Evolutionary conservation across 495 filamentous ascomycete genomes (phyloP), one percentile per base, ranked within the genome.

Genomic region (Aspergillus ostianus): DNA sequence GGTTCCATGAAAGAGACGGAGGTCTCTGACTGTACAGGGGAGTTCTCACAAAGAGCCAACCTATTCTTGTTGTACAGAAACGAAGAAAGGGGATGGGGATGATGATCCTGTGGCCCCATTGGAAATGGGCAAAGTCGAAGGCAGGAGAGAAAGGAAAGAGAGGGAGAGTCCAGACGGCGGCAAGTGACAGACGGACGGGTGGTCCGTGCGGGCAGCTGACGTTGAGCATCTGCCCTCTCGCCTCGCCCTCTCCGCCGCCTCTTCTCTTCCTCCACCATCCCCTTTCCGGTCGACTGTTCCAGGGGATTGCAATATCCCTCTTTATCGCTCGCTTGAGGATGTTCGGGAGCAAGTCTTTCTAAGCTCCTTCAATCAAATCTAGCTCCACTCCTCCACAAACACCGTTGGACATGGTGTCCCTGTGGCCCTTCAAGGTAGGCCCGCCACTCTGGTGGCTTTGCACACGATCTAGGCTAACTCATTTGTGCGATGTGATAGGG

Each of bases 381-480:
- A 48, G 41, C 17, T 72, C 77, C 54, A 80, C 85, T 18, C 27
- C 17, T 21, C 10, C 29, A 54, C 23, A 27, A 29, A 56, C 53
- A 61, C 26, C 51, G 18, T 12, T 53, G 59, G 89, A 64, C 52
- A 94, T 93, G 91, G 88, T 93, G 62, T 90, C 85, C 29, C 81
- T 94, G 51, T 95, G 91, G 91, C 91, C 85, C 61, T 91, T 85
- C 81, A 88, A 83, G 77, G 87, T 90, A 73, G 70, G 75, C 26
- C 32, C 46, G 19, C 50, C 32, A 17, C 30, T 12, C 19, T 36
- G 7, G 6, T 21, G 47, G 13, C 29, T 57, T 32, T 17, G 32
- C 13, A 10, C 41, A 17, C 19, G 10, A 17, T 19, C 48, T 26
- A 3, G 53, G 20, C 8, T 29, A 15, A 62, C 17, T 27, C 27